These are phyloP conservation scores for Talaromyces sp. DNA, from an alignment of 2,329 filamentous ascomycete genomes.

Conservation along the genomic window DNA sequence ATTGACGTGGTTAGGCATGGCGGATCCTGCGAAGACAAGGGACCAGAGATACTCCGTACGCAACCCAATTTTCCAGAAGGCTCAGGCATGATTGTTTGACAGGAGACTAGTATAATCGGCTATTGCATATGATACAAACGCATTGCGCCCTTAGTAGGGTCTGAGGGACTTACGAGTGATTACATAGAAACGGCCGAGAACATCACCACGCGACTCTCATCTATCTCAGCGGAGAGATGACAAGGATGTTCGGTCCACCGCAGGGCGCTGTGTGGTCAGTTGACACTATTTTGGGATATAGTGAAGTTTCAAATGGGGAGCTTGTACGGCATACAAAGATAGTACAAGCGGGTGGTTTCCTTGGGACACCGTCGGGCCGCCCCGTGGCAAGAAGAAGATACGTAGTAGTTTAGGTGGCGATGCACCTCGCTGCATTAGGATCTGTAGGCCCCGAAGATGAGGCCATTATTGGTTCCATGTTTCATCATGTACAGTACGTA, in stretches of 20 bases:
- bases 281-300: constrained; percentile 11
- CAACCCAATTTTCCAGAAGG: background rate
- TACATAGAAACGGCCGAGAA: background rate
- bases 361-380: constrained; percentile 11
- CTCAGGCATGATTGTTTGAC: background rate
- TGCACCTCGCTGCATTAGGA: constrained; percentile 2
- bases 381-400: constrained; percentile 11
- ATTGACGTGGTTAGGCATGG: constrained; percentile 36
- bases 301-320: constrained; percentile 3
- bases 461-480: background rate
- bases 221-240: background rate
- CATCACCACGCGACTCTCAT: constrained; percentile 21
- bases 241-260: constrained; percentile 26
- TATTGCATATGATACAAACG: background rate
- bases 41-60: background rate
- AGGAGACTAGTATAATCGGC: background rate
- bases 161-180: background rate
- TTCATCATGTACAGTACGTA: too few relatives aligned
- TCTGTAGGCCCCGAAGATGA: background rate
- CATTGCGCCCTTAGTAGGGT: background rate
- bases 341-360: constrained; percentile 2
- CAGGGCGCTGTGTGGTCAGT: constrained; percentile 18
- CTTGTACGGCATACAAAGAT: constrained; percentile 4
- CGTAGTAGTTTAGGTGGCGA: background rate
- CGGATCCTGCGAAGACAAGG: background rate